Evolutionary conservation across 768 basidiomycete species (phyloP).

Genomic region (Mycena polygramma): DNA sequence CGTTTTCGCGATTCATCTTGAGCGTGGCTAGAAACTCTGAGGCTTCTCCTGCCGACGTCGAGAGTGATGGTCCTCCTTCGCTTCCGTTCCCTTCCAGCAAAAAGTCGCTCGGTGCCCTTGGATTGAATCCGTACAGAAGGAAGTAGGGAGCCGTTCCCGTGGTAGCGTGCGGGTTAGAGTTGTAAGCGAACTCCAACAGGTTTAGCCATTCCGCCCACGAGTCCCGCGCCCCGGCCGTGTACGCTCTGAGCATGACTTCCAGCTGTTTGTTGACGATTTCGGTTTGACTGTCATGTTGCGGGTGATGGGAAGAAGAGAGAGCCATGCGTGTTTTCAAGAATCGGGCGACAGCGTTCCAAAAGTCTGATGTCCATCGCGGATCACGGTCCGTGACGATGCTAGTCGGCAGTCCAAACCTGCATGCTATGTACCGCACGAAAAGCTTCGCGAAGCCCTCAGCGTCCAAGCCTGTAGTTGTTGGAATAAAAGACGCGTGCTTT

Average conservation of each 20-base stretch:
- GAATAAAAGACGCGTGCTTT: constrained; percentile 30
- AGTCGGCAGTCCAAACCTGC: constrained; percentile 13
- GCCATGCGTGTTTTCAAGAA: too few species aligned
- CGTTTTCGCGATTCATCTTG: not conserved
- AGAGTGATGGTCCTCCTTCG: not conserved
- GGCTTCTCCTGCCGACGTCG: not conserved
- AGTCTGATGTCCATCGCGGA: constrained; percentile 17
- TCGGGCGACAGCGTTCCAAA: constrained; percentile 8
- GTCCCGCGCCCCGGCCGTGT: not conserved
- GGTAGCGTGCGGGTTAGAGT: not conserved
- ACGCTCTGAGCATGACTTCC: not conserved
- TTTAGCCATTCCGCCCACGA: not conserved
- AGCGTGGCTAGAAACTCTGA: not conserved
- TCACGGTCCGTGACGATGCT: constrained; percentile 30
- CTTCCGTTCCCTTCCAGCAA: not conserved
- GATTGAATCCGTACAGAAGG: not conserved
- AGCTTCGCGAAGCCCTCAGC: not conserved
- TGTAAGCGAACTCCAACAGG: not conserved
- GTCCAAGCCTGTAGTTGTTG: constrained; percentile 13
- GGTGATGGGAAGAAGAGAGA: too few species aligned
- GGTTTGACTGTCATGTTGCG: not conserved
- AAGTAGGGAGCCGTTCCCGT: not conserved
- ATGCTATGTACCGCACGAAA: constrained; percentile 4
- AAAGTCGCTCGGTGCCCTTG: not conserved
- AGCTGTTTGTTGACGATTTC: not conserved